phyloP scores from a whole-genome alignment of 768 basidiomycete genomes.

The Roridomyces roridus region DNA sequence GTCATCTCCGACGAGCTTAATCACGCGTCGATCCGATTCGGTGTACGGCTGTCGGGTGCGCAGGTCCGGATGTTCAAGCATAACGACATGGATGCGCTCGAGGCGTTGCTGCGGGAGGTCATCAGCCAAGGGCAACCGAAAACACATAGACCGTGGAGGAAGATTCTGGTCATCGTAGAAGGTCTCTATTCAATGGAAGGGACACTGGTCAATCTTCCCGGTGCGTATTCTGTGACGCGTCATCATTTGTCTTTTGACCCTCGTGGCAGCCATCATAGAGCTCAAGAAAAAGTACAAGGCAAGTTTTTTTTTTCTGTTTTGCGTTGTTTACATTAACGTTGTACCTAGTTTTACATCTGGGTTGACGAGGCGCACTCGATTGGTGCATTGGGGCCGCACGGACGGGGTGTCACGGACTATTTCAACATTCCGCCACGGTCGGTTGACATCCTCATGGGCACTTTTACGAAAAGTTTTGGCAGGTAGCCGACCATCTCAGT shows the following conservation, averaged over 20 bases:
- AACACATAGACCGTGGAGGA: conserved; percentile 98
- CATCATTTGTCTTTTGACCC: too few species aligned
- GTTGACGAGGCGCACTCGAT: conserved; percentile 98
- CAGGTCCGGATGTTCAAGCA: conserved; percentile 95
- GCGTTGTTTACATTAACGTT: not conserved
- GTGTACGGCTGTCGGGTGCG: conserved; percentile 87
- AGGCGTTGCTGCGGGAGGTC: conserved; percentile 81
- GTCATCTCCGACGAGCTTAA: conserved; percentile 98
- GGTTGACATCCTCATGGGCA: conserved; percentile 97
- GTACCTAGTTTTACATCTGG: conserved; percentile 90
- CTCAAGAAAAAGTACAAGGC: conserved; percentile 97
- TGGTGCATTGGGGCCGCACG: conserved; percentile 92
- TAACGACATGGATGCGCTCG: conserved; percentile 88
- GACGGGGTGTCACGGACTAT: conserved; percentile 95
- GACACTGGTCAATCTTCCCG: conserved; percentile 83
- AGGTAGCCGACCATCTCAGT: too few species aligned
- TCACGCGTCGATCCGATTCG: conserved; percentile 96
- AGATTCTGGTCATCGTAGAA: conserved; percentile 93
- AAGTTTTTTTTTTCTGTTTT: conserved; percentile 22
- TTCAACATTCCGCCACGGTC: conserved; percentile 82
- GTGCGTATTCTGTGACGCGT: too few species aligned
- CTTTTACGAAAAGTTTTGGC: conserved; percentile 95
- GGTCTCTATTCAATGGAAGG: conserved; percentile 99
- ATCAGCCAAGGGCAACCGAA: conserved; percentile 98
- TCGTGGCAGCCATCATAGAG: conserved; percentile 57